These are phyloP conservation scores for Candida parachauliodes DNA, from an alignment of 805 yeast genomes.

Conservation along the genomic window DNA sequence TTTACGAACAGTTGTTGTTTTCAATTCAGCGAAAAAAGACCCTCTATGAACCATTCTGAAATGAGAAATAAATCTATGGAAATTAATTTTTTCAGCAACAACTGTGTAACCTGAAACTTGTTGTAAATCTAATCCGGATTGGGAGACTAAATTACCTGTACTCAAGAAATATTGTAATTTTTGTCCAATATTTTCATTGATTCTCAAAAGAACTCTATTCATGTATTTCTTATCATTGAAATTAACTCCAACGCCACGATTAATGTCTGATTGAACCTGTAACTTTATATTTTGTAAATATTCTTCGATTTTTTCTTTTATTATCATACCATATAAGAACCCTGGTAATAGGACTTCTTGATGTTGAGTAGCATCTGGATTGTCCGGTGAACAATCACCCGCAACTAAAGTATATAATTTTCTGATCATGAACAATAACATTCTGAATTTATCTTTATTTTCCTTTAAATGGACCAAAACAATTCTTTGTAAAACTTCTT, in stretches of 20 bases:
- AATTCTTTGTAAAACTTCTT: slow-evolving; percentile 74
- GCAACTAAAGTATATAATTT: slow-evolving; percentile 92
- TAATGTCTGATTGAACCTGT: slow-evolving; percentile 76
- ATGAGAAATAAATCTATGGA: slow-evolving; percentile 95
- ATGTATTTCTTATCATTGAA: slow-evolving; percentile 83
- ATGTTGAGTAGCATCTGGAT: slow-evolving; percentile 99
- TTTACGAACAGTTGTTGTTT: slow-evolving; percentile 96
- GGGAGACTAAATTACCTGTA: slow-evolving; percentile 95
- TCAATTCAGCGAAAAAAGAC: slow-evolving; percentile 96
- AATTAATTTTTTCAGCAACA: slow-evolving; percentile 97
- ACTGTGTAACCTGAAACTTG: slow-evolving; percentile 98
- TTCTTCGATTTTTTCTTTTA: slow-evolving; percentile 95
- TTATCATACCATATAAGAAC: slow-evolving; percentile 91
- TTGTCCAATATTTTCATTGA: slow-evolving; percentile 91
- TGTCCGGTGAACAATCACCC: slow-evolving; percentile 94
- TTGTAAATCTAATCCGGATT: slow-evolving; percentile 95
- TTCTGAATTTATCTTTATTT: slow-evolving; percentile 75
- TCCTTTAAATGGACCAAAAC: slow-evolving; percentile 83
- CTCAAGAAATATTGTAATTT: slow-evolving; percentile 91
- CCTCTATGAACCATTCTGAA: slow-evolving; percentile 99
- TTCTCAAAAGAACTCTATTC: slow-evolving; percentile 68
- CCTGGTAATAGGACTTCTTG: slow-evolving; percentile 96
- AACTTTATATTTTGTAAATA: slow-evolving; percentile 68
- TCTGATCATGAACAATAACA: slow-evolving; percentile 91
- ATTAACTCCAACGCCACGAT: slow-evolving; percentile 76